Evolutionary conservation across 441 rosid species (phyloP), one percentile per base, ranked within the genome.

Genomic region (Jatropha multifida): DNA sequence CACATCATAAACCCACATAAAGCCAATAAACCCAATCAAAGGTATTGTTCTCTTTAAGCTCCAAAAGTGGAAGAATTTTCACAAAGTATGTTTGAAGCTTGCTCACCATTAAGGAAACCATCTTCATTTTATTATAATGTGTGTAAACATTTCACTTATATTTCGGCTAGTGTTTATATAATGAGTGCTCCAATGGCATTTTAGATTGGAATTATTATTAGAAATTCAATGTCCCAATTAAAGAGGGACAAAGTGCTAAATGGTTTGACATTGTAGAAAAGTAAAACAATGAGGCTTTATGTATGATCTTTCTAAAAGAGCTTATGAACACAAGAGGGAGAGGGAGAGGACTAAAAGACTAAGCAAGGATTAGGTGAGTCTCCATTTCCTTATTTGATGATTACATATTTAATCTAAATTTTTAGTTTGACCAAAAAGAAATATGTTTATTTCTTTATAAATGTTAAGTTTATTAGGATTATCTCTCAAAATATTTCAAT

Each of bases 71-170:
- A 73, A 49, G 67, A 68, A 71, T 41, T 78, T 69, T 72, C 63
- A 46, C 72, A 37, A 56, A 61, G 9, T 32, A 2, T 76, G 84
- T 76, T 76, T 73, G 75, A 59, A 48, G 42, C 38, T 40, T 83
- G 82, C 76, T 76, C 46, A 79, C 76, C 88, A 80, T 83, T 81
- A 75, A 70, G 83, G 79, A 79, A 82, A 79, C 85, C 72, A n/a
- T 40, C 18, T 59, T 73, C 77, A 26, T 27, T 82, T 73, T 77
- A 41, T 38, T 70, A 27, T 76, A 20, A 62, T 38, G 4, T 65
- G 55, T 65, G 68, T 18, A 61, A 69, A 14, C 72, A 37, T 74
- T 80, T 40, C 46, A 17, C 54, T 42, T 18, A 40, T 4, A 42
- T 37, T 74, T 74, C 40, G 70, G 58, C 67, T 59, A 32, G 32